phyloP scores from a whole-genome alignment of 306 rosid species.

The Medicago arabica region DNA sequence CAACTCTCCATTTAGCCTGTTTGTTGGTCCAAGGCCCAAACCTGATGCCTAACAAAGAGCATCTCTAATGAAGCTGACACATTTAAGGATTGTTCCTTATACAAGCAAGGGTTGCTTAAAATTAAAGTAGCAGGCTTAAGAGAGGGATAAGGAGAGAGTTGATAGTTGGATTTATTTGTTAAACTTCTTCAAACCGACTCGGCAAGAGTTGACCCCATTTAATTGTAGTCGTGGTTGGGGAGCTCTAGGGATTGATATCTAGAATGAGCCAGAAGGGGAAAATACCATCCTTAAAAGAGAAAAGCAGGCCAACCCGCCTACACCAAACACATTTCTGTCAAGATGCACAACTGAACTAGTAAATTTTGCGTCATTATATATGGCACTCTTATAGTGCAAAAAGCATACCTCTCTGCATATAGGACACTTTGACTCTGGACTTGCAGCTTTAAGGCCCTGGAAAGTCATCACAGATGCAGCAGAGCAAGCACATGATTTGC shows the following conservation, averaged over 20 bases:
- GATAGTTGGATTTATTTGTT: neutral
- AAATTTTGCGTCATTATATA: neutral
- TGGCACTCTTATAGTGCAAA: conserved; percentile 1
- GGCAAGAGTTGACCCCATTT: neutral
- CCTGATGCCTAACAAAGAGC: neutral
- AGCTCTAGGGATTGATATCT: neutral
- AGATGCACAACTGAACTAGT: conserved; percentile 12
- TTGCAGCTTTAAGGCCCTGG: conserved; percentile 78
- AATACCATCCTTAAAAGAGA: neutral
- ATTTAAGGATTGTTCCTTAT: neutral
- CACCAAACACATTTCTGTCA: neutral
- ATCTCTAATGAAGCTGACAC: neutral
- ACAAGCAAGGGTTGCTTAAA: neutral
- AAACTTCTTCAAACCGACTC: neutral
- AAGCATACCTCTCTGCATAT: conserved; percentile 90
- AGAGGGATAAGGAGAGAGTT: neutral
- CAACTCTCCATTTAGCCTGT: no score
- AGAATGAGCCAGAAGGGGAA: neutral
- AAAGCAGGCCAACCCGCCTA: neutral
- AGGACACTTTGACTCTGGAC: conserved; percentile 70
- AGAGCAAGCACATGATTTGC: conserved; percentile 93
- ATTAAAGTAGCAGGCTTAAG: neutral
- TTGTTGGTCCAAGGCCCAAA: no score
- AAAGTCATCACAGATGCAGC: conserved; percentile 83
- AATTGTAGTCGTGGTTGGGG: neutral